A percentile compares a stretch with the other conserved stretches of the same genome.
phyloP scores from a whole-genome alignment of 345 rosid genomes.

The Eucalyptus pumila region DNA sequence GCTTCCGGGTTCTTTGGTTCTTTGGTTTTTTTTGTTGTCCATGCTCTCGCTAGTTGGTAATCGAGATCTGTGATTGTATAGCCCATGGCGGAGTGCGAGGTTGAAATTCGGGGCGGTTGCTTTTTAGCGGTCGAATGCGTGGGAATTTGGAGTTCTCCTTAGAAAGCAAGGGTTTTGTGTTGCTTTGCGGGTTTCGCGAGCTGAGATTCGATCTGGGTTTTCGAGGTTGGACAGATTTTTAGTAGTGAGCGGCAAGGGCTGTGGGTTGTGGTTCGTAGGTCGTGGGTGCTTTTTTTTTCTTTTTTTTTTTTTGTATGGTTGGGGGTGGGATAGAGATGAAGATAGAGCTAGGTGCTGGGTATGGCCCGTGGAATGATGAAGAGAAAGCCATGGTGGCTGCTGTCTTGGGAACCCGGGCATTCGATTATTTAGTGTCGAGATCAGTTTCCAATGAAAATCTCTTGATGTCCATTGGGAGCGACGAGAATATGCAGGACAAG shows the following conservation, averaged over 20 bases:
- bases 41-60: background rate
- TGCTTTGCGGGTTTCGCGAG: background rate
- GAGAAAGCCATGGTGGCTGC: constrained; percentile 56
- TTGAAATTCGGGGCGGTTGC: background rate
- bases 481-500: constrained; percentile 73
- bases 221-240: background rate
- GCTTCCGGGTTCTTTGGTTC: background rate
- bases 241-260: background rate
- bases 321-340: constrained; percentile 23
- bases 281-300: background rate
- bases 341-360: constrained; percentile 40
- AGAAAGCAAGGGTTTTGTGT: background rate
- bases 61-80: background rate
- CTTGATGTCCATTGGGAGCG: constrained; percentile 45
- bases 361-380: constrained; percentile 62
- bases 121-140: background rate
- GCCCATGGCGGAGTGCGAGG: background rate
- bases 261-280: background rate
- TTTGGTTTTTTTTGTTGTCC: accelerated
- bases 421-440: constrained; percentile 58
- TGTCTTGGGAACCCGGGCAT: constrained; percentile 73
- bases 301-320: background rate
- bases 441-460: constrained; percentile 54
- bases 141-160: background rate
- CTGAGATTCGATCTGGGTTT: background rate